Evolutionary conservation across 495 filamentous ascomycete genomes (phyloP).

Genomic region (Cercophora samala): DNA sequence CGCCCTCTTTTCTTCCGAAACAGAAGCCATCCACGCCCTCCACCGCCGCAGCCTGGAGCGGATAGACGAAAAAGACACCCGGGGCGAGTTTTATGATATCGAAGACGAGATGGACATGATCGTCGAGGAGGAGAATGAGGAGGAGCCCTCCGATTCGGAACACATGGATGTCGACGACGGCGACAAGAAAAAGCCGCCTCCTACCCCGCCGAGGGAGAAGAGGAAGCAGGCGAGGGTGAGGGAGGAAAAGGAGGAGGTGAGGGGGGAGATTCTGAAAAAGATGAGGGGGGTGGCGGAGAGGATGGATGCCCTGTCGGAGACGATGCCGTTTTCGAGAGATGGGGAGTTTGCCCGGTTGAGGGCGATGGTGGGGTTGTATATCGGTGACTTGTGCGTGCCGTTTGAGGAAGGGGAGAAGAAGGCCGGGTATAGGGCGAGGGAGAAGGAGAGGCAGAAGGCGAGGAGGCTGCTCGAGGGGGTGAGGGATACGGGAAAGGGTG

Average conservation of each 20-base stretch:
- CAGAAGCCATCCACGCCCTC: conserved; percentile 36
- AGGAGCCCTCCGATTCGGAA: too few relatives aligned
- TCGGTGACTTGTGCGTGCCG: conserved; percentile 55
- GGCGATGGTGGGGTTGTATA: conserved; percentile 66
- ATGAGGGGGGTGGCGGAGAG: conserved; percentile 53
- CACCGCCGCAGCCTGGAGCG: conserved; percentile 20
- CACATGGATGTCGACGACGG: neutral
- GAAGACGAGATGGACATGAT: conserved; percentile 13
- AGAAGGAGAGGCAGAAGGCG: conserved; percentile 30
- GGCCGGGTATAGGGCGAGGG: conserved; percentile 24
- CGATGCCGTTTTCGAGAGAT: conserved; percentile 61
- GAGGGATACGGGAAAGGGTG: conserved; percentile 24
- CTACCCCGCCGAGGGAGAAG: neutral
- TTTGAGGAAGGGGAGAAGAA: conserved; percentile 22
- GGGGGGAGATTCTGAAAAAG: conserved; percentile 26
- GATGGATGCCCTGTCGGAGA: conserved; percentile 62
- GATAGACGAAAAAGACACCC: conserved; percentile 13
- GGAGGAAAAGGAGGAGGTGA: conserved; percentile 28
- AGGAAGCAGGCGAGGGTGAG: conserved; percentile 11
- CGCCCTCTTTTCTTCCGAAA: conserved; percentile 40
- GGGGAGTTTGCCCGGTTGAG: conserved; percentile 57
- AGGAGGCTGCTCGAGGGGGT: conserved; percentile 30
- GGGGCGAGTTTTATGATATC: conserved; percentile 3
- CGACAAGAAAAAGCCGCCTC: neutral
- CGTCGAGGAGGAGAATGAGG: conserved; percentile 13